Percentiles rank a stretch among this genome's conserved stretches.
Evolutionary conservation across 441 rosid species (phyloP).

Genomic region (Brassica hybrid): DNA sequence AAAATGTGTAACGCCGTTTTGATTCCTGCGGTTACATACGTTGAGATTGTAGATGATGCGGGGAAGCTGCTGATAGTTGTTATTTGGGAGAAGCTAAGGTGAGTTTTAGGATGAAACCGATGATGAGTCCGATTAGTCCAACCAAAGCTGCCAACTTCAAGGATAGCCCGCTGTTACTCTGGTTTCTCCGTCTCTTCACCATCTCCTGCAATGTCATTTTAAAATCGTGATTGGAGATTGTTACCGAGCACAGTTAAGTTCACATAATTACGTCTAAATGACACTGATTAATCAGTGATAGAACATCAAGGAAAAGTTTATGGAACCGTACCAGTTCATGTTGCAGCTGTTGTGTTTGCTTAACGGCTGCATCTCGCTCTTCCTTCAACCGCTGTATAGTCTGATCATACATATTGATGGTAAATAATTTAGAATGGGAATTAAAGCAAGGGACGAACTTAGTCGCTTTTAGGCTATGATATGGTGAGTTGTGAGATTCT

Average conservation of each 20-base stretch:
- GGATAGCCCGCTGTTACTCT: constrained; percentile 62
- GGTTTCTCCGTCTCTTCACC: constrained; percentile 68
- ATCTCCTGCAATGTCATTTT: constrained; percentile 56
- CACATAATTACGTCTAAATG: neutral
- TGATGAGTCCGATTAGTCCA: constrained; percentile 78
- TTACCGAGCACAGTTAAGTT: neutral
- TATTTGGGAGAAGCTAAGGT: constrained; percentile 61
- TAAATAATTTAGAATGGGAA: constrained; percentile 6
- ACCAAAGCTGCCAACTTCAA: constrained; percentile 77
- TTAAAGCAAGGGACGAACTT: constrained; percentile 1
- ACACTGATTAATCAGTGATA: neutral
- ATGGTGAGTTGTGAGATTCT: neutral
- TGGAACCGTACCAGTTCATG: constrained; percentile 67
- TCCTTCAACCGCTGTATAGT: constrained; percentile 73
- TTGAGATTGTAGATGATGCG: constrained; percentile 25
- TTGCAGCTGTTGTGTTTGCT: constrained; percentile 78
- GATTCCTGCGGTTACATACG: constrained; percentile 1
- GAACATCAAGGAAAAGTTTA: constrained; percentile 5
- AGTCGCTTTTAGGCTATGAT: constrained; percentile 10
- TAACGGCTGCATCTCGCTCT: constrained; percentile 79
- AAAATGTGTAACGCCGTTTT: neutral
- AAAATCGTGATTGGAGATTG: neutral
- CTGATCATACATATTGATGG: constrained; percentile 48
- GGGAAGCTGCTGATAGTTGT: constrained; percentile 24
- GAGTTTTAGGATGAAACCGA: constrained; percentile 78